These are phyloP conservation scores for Suillus luteus DNA, from an alignment of 768 basidiomycete species.

Conservation along the genomic window DNA sequence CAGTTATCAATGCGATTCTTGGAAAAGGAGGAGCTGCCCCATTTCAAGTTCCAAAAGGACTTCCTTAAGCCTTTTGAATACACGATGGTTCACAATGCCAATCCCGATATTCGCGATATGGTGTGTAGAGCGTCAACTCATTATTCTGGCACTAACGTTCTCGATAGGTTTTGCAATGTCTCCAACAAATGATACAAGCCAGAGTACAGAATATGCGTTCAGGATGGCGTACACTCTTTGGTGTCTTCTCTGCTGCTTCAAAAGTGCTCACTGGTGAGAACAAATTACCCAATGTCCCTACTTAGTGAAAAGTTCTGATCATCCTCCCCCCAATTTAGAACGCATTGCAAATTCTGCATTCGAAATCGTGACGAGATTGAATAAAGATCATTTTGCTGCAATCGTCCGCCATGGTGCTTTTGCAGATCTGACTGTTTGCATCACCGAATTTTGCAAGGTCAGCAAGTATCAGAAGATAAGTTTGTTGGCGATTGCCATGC, in stretches of 20 bases:
- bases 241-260: slow-evolving; percentile 95
- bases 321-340: slow-evolving; percentile 47
- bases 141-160: slow-evolving; percentile 10
- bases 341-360: slow-evolving; percentile 92
- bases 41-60: slow-evolving; percentile 99
- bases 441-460: slow-evolving; percentile 99
- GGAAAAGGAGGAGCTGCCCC: slow-evolving; percentile 96
- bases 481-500: slow-evolving; percentile 93
- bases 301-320: not conserved
- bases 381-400: slow-evolving; percentile 86
- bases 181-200: slow-evolving; percentile 98
- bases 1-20: slow-evolving; percentile 98
- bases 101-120: slow-evolving; percentile 96
- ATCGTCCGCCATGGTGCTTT: slow-evolving; percentile 94
- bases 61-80: slow-evolving; percentile 98
- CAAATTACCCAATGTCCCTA: not conserved
- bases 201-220: slow-evolving; percentile 94
- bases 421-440: slow-evolving; percentile 93
- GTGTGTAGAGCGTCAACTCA: slow-evolving; percentile 40
- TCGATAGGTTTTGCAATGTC: slow-evolving; percentile 86
- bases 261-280: slow-evolving; percentile 81
- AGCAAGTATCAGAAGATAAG: slow-evolving; percentile 99
- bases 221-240: slow-evolving; percentile 99
- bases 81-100: slow-evolving; percentile 95
- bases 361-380: slow-evolving; percentile 90